A percentile compares a stretch with the other conserved stretches of the same genome.
phyloP scores from a whole-genome alignment of 805 yeast genomes.

The Barnettozyma pratensis region DNA sequence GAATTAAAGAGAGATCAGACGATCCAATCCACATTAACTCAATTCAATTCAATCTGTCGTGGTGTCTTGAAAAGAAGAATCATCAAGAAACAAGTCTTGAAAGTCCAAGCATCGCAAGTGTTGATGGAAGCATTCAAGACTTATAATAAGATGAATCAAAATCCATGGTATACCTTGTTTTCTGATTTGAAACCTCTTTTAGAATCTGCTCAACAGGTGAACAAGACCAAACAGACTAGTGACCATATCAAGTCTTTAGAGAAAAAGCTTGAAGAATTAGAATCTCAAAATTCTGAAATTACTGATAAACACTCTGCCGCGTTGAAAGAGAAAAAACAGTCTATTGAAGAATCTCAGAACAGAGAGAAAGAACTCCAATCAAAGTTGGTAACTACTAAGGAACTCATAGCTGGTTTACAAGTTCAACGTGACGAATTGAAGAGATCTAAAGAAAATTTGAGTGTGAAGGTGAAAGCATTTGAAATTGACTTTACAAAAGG shows the following conservation, averaged over 20 bases:
- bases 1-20: constrained; percentile 72
- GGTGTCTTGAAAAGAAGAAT: constrained; percentile 56
- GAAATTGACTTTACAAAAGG: constrained; percentile 25
- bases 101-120: constrained; percentile 65
- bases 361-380: constrained; percentile 32
- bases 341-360: constrained; percentile 37
- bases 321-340: constrained; percentile 42
- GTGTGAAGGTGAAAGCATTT: constrained; percentile 18
- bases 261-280: constrained; percentile 35
- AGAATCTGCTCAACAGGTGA: constrained; percentile 54
- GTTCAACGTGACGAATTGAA: constrained; percentile 23
- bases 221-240: constrained; percentile 51
- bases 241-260: constrained; percentile 52
- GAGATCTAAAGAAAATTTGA: constrained; percentile 26
- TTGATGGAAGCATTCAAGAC: constrained; percentile 56
- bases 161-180: constrained; percentile 79
- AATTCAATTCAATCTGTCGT: constrained; percentile 58
- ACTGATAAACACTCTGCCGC: constrained; percentile 24
- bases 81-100: constrained; percentile 44
- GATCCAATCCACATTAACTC: constrained; percentile 48
- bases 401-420: constrained; percentile 21
- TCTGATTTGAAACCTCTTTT: constrained; percentile 71
- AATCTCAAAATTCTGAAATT: constrained; percentile 26
- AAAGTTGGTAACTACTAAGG: constrained; percentile 21
- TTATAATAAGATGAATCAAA: constrained; percentile 42